These are phyloP conservation scores for Xylogone sp. DNA, from an alignment of 2,329 filamentous ascomycete species.

Conservation along the genomic window DNA sequence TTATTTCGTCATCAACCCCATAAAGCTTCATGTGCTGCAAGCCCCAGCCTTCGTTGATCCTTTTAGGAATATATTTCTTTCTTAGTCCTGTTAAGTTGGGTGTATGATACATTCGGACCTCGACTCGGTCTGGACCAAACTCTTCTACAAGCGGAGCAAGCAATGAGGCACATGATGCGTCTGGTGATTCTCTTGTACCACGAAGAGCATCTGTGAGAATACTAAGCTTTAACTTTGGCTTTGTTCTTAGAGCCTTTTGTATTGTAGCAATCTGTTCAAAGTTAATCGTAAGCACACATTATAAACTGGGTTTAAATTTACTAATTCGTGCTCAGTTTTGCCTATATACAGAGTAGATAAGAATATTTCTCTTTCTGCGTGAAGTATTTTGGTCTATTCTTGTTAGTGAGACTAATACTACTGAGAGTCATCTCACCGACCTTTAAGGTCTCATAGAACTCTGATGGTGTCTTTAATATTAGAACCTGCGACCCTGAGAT, in stretches of 20 bases:
- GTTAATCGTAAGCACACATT: conserved; percentile 12
- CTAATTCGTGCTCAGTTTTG: conserved; percentile 84
- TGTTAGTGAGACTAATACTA: conserved; percentile 20
- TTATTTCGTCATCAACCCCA: conserved; percentile 90
- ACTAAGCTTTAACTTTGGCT: conserved; percentile 75
- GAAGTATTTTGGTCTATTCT: conserved; percentile 70
- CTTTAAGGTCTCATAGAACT: conserved; percentile 91
- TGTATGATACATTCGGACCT: conserved; percentile 97
- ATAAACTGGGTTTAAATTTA: conserved; percentile 31
- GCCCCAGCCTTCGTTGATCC: conserved; percentile 98
- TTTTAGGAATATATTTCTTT: conserved; percentile 78
- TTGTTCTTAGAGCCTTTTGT: conserved; percentile 67
- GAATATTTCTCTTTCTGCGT: conserved; percentile 77
- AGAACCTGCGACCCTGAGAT: conserved; percentile 75
- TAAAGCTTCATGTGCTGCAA: conserved; percentile 99
- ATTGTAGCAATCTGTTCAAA: conserved; percentile 65
- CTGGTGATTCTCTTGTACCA: conserved; percentile 84
- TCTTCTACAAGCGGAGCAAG: conserved; percentile 79
- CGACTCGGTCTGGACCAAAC: conserved; percentile 79
- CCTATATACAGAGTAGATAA: conserved; percentile 97
- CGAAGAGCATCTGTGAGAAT: conserved; percentile 89
- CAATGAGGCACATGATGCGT: conserved; percentile 83
- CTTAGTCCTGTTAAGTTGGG: conserved; percentile 86
- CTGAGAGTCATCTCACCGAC: conserved; percentile 38
- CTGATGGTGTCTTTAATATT: conserved; percentile 74